Conservation (phyloP, 2,329 filamentous ascomycete genomes). For the Aspergillus ibericus region DNA sequence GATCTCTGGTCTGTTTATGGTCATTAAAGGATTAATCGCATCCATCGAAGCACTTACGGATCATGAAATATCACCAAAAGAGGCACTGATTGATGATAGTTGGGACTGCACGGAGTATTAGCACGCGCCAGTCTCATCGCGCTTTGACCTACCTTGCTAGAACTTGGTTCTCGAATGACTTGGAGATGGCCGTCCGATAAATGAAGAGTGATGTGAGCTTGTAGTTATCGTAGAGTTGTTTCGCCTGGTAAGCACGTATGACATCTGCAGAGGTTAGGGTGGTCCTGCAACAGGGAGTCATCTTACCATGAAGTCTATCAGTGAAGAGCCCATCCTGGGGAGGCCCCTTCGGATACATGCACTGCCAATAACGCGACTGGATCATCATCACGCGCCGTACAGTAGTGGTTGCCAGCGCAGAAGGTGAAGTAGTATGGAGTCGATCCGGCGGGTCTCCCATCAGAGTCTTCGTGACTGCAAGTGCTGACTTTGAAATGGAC, state of each 20-base stretch:
- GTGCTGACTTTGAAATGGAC: constrained; percentile 87
- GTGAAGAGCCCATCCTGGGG: constrained; percentile 30
- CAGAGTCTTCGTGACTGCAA: constrained; percentile 85
- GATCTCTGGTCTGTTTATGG: constrained; percentile 63
- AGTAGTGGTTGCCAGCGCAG: constrained; percentile 54
- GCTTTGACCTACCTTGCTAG: constrained; percentile 63
- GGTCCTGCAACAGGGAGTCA: no score
- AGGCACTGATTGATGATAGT: constrained; percentile 64
- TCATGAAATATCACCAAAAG: constrained; percentile 89
- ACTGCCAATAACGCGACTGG: constrained; percentile 77
- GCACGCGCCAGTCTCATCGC: not conserved
- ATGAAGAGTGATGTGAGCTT: constrained; percentile 80
- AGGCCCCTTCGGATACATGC: constrained; percentile 67
- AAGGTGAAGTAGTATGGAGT: constrained; percentile 49
- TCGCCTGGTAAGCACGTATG: constrained; percentile 73
- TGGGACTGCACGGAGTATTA: constrained; percentile 48
- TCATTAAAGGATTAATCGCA: constrained; percentile 10
- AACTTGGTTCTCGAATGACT: constrained; percentile 82
- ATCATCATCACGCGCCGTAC: constrained; percentile 59
- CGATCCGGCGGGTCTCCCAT: constrained; percentile 89
- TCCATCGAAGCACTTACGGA: constrained; percentile 58
- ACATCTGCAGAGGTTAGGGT: constrained; percentile 56
- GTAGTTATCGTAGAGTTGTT: constrained; percentile 68
- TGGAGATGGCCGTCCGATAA: constrained; percentile 69
- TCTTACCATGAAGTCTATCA: constrained; percentile 63